These are phyloP conservation scores for Olyra latifolia DNA, from an alignment of 176 grass and related monocot species.

Conservation along the genomic window DNA sequence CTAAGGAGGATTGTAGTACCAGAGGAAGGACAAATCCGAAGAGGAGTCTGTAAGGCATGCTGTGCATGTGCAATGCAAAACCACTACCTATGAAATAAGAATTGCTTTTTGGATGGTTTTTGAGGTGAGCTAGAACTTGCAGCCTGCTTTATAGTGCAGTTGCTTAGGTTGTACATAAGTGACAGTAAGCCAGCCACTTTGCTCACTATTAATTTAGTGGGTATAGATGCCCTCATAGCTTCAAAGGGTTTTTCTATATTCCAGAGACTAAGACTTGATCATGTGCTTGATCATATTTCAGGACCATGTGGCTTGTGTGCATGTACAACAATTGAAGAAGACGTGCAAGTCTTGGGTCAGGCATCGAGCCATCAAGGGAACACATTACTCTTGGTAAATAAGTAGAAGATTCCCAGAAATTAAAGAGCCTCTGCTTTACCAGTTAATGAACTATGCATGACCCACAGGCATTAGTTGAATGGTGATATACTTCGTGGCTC, in stretches of 20 bases:
- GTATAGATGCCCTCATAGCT: constrained; percentile 16
- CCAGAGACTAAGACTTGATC: not conserved
- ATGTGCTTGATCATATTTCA: constrained; percentile 25
- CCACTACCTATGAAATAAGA: not conserved
- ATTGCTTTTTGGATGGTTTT: constrained; percentile 18
- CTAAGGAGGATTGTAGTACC: constrained; percentile 39
- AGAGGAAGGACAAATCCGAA: constrained; percentile 42
- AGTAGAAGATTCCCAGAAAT: not conserved
- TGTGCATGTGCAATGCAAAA: constrained; percentile 31
- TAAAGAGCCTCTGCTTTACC: not conserved
- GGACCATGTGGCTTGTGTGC: constrained; percentile 7
- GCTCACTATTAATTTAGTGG: constrained; percentile 21
- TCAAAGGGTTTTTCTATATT: constrained; percentile 9
- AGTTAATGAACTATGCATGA: constrained; percentile 13
- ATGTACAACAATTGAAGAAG: constrained; percentile 18
- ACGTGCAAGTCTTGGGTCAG: constrained; percentile 15
- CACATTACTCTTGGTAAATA: not conserved
- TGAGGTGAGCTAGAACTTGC: constrained; percentile 26
- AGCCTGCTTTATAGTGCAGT: constrained; percentile 55
- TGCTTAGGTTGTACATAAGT: constrained; percentile 51
- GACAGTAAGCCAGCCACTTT: constrained; percentile 27
- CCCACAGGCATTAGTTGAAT: not conserved
- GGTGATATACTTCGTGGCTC: not conserved
- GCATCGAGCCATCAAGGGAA: constrained; percentile 21
- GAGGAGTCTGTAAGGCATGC: constrained; percentile 43